Evolutionary conservation across 768 basidiomycete genomes (phyloP).

Genomic region (Leccinum broughii): DNA sequence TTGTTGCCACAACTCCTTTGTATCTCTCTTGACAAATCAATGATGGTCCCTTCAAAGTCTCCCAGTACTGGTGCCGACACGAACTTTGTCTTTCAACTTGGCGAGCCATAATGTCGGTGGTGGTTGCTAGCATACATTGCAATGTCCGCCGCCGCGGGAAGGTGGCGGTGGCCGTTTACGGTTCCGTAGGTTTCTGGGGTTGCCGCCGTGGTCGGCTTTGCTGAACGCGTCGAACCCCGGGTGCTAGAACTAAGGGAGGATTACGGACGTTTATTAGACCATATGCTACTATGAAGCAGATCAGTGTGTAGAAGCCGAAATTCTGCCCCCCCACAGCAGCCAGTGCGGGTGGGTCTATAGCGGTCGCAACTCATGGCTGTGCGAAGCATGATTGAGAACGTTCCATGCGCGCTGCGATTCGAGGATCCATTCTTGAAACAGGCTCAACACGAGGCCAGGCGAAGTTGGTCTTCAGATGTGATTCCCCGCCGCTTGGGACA

Average conservation of each 20-base stretch:
- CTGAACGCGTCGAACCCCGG: not conserved
- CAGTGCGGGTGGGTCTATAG: not conserved
- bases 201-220: not conserved
- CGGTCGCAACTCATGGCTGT: not conserved
- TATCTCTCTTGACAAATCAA: not conserved
- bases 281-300: not conserved
- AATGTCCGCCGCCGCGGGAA: slow-evolving; percentile 1
- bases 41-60: not conserved
- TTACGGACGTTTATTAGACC: not conserved
- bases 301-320: not conserved
- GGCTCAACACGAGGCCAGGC: not conserved
- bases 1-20: not conserved
- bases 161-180: not conserved
- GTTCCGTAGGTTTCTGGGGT: not conserved
- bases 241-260: not conserved
- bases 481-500: not conserved
- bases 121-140: not conserved
- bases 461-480: not conserved
- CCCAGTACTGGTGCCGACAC: not conserved
- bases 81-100: not conserved
- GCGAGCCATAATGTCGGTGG: not conserved
- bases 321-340: not conserved
- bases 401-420: not conserved
- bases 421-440: not conserved
- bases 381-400: not conserved